Evolutionary conservation across 257 asterid genomes (phyloP).

Genomic region (Capsicum rhomboideum): DNA sequence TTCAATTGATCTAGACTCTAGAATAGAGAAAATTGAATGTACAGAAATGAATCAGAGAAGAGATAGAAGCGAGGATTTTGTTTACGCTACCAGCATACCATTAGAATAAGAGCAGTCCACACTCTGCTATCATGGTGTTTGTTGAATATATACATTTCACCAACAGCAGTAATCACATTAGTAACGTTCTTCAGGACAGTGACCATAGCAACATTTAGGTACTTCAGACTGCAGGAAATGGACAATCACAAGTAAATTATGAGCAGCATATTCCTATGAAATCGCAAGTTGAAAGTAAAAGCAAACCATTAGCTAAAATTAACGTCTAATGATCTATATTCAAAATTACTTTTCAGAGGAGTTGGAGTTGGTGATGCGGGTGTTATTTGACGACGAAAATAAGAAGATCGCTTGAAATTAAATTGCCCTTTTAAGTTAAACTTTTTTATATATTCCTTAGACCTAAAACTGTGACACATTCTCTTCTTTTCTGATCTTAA

Average conservation of each 20-base stretch:
- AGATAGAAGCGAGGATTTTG: background rate
- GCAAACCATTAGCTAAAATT: background rate
- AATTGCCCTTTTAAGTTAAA: no score
- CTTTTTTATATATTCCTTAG: no score
- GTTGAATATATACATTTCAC: slow-evolving; percentile 89
- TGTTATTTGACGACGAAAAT: background rate
- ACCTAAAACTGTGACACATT: no score
- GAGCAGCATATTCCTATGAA: background rate
- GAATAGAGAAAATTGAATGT: background rate
- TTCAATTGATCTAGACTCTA: no score
- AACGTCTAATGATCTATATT: background rate
- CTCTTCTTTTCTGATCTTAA: no score
- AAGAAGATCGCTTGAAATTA: background rate
- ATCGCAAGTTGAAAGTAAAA: background rate
- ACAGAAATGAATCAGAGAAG: background rate
- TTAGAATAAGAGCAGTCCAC: slow-evolving; percentile 90
- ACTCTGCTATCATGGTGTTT: slow-evolving; percentile 83
- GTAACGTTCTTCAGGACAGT: slow-evolving; percentile 96
- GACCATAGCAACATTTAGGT: slow-evolving; percentile 95
- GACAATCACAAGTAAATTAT: background rate
- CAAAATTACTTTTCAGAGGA: background rate
- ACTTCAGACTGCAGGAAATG: slow-evolving; percentile 56
- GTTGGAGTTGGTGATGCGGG: background rate
- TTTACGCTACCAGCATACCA: slow-evolving; percentile 39
- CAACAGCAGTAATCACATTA: slow-evolving; percentile 94